phyloP scores from a whole-genome alignment of 2,329 filamentous ascomycete genomes.

The Trichoderma citrinoviride region DNA sequence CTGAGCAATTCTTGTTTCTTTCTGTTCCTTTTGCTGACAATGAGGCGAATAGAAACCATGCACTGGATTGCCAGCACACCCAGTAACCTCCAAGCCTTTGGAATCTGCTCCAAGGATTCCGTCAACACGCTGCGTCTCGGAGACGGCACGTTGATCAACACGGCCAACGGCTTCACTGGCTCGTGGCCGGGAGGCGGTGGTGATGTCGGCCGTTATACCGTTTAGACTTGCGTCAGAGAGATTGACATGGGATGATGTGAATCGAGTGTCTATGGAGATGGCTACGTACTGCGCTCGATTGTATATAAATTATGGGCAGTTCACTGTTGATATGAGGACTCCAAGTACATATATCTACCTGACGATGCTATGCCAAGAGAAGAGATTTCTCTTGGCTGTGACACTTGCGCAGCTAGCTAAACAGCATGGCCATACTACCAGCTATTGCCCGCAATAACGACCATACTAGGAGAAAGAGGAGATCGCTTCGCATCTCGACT shows the following conservation, averaged over 20 bases:
- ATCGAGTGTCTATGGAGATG: conserved; percentile 26
- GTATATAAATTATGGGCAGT: no score
- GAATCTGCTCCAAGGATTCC: conserved; percentile 42
- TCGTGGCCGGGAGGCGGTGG: conserved; percentile 36
- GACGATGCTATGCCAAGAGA: no score
- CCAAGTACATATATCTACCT: no score
- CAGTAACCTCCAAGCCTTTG: conserved; percentile 41
- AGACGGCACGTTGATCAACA: conserved; percentile 35
- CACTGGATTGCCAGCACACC: conserved; percentile 42
- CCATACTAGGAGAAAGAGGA: no score
- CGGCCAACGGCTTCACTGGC: conserved; percentile 36
- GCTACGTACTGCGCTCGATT: conserved; percentile 30
- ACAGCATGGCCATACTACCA: no score
- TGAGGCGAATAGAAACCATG: conserved; percentile 29
- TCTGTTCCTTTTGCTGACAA: conserved; percentile 3
- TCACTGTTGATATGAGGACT: no score
- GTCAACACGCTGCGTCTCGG: conserved; percentile 36
- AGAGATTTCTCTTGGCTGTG: no score
- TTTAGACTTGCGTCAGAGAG: conserved; percentile 3
- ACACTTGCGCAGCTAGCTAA: no score
- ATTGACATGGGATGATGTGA: conserved; percentile 34
- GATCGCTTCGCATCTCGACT: no score
- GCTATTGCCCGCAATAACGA: no score
- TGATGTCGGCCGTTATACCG: conserved; percentile 40
- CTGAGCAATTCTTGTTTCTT: no score